Percentiles rank a stretch among this genome's conserved stretches.
Evolutionary conservation across 2,329 filamentous ascomycete genomes (phyloP).

Genomic region (Aureobasidium sp.): DNA sequence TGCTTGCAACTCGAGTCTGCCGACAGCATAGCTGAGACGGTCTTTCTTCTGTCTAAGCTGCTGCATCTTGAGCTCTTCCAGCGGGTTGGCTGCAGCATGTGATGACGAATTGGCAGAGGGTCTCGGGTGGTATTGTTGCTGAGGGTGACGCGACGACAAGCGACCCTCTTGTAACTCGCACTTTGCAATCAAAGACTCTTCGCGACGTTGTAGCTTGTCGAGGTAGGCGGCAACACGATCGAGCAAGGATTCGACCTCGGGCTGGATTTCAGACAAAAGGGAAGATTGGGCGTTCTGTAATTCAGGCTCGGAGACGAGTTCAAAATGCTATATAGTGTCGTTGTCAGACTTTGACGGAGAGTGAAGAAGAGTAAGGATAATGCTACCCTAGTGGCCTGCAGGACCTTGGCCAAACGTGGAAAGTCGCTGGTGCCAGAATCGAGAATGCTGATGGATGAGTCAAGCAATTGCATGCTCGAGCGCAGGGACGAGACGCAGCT

Average conservation of each 20-base stretch:
- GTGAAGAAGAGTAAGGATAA: background rate
- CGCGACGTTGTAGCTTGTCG: constrained; percentile 71
- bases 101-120: background rate
- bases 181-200: constrained; percentile 74
- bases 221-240: constrained; percentile 75
- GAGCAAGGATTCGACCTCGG: constrained; percentile 71
- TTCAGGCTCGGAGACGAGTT: constrained; percentile 78
- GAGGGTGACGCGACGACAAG: constrained; percentile 33
- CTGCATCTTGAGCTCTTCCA: constrained; percentile 51
- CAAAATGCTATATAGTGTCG: constrained; percentile 61
- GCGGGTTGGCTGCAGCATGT: constrained; percentile 25
- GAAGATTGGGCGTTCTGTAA: constrained; percentile 74
- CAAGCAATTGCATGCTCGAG: constrained; percentile 52
- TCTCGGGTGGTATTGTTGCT: constrained; percentile 14
- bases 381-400: constrained; percentile 53
- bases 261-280: constrained; percentile 81
- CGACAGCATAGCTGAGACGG: constrained; percentile 75
- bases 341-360: background rate
- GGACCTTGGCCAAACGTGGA: constrained; percentile 52
- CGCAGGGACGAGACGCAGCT: constrained; percentile 53
- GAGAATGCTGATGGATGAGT: constrained; percentile 54
- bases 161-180: constrained; percentile 75
- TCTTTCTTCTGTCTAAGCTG: constrained; percentile 75
- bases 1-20: constrained; percentile 78
- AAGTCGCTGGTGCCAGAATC: constrained; percentile 56